Conservation (phyloP, 495 filamentous ascomycete genomes). For the Daldinia grandis region DNA sequence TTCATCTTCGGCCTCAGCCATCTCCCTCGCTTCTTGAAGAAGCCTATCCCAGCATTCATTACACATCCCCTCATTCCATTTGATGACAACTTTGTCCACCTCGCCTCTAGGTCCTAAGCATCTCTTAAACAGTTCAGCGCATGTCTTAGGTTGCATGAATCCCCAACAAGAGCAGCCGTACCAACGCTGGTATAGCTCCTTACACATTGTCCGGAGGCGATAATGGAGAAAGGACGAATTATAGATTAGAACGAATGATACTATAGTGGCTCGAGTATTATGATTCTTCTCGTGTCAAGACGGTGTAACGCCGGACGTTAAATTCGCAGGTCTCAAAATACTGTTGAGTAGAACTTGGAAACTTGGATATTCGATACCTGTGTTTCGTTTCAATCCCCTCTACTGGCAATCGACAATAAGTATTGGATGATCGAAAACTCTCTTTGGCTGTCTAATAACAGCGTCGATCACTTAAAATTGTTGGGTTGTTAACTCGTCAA, state of each 20-base stretch:
- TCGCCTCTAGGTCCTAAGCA: slow-evolving; percentile 46
- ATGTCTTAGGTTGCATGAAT: slow-evolving; percentile 43
- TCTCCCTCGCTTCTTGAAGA: slow-evolving; percentile 44
- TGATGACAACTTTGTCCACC: slow-evolving; percentile 43
- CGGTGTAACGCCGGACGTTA: slow-evolving; percentile 5
- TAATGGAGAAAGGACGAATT: background rate
- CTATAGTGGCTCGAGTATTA: background rate
- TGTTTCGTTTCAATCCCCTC: slow-evolving; percentile 12
- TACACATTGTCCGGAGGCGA: slow-evolving; percentile 36
- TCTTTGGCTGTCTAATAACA: slow-evolving; percentile 42
- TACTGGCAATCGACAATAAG: slow-evolving; percentile 1
- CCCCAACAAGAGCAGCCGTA: slow-evolving; percentile 45
- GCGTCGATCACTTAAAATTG: slow-evolving; percentile 13
- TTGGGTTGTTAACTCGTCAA: slow-evolving; percentile 14
- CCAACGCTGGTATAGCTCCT: slow-evolving; percentile 47
- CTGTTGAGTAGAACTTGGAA: background rate
- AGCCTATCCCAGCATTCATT: slow-evolving; percentile 48
- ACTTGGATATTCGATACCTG: background rate
- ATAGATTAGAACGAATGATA: slow-evolving; percentile 3
- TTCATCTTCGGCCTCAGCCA: slow-evolving; percentile 42
- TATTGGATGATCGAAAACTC: slow-evolving; percentile 14
- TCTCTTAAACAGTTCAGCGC: slow-evolving; percentile 43
- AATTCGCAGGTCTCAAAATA: slow-evolving; percentile 12
- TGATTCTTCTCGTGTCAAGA: slow-evolving; percentile 7
- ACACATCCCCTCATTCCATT: slow-evolving; percentile 49